Evolutionary conservation across 495 filamentous ascomycete species (phyloP), one percentile per base, ranked within the genome.

Genomic region (Aspergillus diversus): DNA sequence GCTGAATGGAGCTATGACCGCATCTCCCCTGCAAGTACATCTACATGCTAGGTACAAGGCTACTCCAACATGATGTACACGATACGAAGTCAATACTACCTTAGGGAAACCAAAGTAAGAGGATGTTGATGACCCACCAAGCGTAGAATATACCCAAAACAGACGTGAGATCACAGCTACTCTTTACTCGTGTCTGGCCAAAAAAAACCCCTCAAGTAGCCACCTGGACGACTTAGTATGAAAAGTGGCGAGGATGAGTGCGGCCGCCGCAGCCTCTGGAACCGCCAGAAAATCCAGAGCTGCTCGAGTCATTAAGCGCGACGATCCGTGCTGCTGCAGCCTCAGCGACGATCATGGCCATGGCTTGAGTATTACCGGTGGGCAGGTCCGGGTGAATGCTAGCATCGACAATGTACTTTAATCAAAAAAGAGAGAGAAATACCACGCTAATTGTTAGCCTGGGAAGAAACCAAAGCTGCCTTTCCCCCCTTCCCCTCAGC

Each of bases 291-390:
- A 27, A 27, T 27, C 2, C 21, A 27, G 43, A 47, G 17, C 35
- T 35, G 31, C 21, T 13, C 55, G 33, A 39, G 58, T 49, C 39
- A 4, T 58, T 39, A 56, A 53, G 60, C 6, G 57, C 60, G 43
- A 66, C 21, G 58, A 73, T 75, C 37, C 69, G 78, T 39, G 74
- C 70, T 3, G 60, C 67, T 12, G 71, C 67, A 12, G 63, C 53
- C 63, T 78, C 74, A 21, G 75, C 75, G 33, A 67, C 75, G 34
- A 78, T 64, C 74, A 75, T 74, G 66, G 75, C 65, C 8, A 71
- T 74, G 4, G 70, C 68, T 66, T 75, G 72, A 33, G 71, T 73
- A 61, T 78, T 78, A 4, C 72, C 75, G 37, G 74, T 75, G 8
- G 73, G 67, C 21, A 78, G 65, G 58, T 73, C 70, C 9, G 74